These are phyloP conservation scores for Phytophthora boehmeriae DNA, from an alignment of 352 stramenopile species.

Conservation along the genomic window DNA sequence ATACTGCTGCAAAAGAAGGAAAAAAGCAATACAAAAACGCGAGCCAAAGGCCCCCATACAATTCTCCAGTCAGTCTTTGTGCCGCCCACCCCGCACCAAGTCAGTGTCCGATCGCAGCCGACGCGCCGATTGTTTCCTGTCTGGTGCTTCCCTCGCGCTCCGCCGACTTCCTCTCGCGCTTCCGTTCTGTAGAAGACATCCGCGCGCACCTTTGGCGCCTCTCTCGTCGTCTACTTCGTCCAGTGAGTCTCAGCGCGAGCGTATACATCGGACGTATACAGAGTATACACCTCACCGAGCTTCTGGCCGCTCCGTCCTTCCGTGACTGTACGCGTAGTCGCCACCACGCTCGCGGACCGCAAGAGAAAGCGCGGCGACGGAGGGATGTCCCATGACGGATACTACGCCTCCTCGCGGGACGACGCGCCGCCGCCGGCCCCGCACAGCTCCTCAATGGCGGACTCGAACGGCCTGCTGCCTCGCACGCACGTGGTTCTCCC, in stretches of 20 bases:
- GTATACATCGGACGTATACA: conserved; percentile 1
- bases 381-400: conserved; percentile 70
- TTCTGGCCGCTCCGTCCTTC: conserved; percentile 13
- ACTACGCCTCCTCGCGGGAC: conserved; percentile 53
- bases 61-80: conserved; percentile 1
- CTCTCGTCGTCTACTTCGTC: not conserved
- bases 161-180: not conserved
- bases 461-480: conserved; percentile 23
- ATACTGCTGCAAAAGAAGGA: not conserved
- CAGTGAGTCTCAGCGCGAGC: conserved; percentile 5
- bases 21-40: not conserved
- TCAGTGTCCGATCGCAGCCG: not conserved
- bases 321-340: conserved; percentile 23
- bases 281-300: not conserved
- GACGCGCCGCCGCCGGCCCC: conserved; percentile 35
- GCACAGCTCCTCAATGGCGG: conserved; percentile 28
- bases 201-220: conserved; percentile 2
- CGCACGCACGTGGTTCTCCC: conserved; percentile 19
- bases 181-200: not conserved
- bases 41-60: conserved; percentile 15
- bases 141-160: not conserved
- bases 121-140: not conserved
- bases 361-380: conserved; percentile 63
- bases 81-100: not conserved
- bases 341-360: conserved; percentile 50